Percentiles rank a stretch among this genome's conserved stretches.
These are phyloP conservation scores for Fusarium nygamai DNA, from an alignment of 2,329 filamentous ascomycete species.

Conservation along the genomic window DNA sequence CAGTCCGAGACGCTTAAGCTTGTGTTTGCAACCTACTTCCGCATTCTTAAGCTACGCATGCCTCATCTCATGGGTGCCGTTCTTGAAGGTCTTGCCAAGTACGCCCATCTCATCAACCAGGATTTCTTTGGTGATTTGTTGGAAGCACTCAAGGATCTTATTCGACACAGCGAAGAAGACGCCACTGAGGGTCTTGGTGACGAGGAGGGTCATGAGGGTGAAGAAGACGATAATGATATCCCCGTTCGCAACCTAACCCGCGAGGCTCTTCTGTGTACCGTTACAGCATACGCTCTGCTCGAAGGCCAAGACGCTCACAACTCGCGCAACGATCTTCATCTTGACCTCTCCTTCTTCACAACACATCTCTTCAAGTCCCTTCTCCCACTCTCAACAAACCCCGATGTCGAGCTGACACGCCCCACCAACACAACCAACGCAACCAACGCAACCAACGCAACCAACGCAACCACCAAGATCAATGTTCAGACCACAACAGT, in stretches of 20 bases:
- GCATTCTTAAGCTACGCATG: slow-evolving; percentile 84
- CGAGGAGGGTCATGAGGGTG: slow-evolving; percentile 59
- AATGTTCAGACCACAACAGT: slow-evolving; percentile 96
- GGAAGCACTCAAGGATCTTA: slow-evolving; percentile 92
- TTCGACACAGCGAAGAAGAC: slow-evolving; percentile 75
- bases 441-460: no score
- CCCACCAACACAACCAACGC: no score
- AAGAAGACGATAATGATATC: slow-evolving; percentile 55
- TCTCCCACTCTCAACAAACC: slow-evolving; percentile 78
- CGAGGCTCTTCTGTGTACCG: slow-evolving; percentile 91
- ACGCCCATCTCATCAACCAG: slow-evolving; percentile 96
- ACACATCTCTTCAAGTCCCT: slow-evolving; percentile 91
- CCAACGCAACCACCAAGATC: slow-evolving; percentile 69
- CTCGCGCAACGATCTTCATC: slow-evolving; percentile 80
- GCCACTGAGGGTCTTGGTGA: slow-evolving; percentile 56
- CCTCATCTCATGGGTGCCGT: slow-evolving; percentile 96
- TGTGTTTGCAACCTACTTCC: slow-evolving; percentile 95
- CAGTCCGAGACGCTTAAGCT: slow-evolving; percentile 96
- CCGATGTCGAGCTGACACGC: slow-evolving; percentile 83
- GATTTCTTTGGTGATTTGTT: slow-evolving; percentile 98
- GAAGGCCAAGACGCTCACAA: slow-evolving; percentile 93
- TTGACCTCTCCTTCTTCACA: slow-evolving; percentile 96
- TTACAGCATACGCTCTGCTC: slow-evolving; percentile 95
- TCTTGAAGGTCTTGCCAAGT: slow-evolving; percentile 91
- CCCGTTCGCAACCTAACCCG: slow-evolving; percentile 78